Percentiles rank a stretch among this genome's conserved stretches.
These are phyloP conservation scores for Cordyceps militaris DNA, from an alignment of 2,329 filamentous ascomycete genomes.

Conservation along the genomic window DNA sequence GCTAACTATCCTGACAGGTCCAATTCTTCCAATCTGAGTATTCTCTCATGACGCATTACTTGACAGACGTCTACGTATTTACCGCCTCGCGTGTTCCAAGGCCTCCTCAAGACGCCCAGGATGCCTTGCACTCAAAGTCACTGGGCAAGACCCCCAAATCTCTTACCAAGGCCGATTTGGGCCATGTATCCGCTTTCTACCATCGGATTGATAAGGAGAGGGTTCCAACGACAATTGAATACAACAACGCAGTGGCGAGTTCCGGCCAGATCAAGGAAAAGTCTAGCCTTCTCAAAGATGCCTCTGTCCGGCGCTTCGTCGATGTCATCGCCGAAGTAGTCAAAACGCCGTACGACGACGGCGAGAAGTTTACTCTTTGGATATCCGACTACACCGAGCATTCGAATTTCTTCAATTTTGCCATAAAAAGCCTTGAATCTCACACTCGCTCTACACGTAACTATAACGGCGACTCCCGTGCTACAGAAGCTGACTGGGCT, in stretches of 20 bases:
- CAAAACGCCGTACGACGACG: constrained; percentile 35
- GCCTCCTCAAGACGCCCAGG: constrained; percentile 30
- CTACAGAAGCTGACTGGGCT: constrained; percentile 44
- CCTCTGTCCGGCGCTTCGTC: constrained; percentile 49
- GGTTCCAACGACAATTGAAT: constrained; percentile 38
- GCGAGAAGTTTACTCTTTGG: constrained; percentile 55
- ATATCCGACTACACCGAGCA: constrained; percentile 81
- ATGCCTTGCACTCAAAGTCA: constrained; percentile 22
- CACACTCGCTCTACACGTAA: too few species aligned
- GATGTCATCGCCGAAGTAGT: constrained; percentile 69
- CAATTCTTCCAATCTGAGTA: constrained; percentile 30
- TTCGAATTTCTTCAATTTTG: constrained; percentile 48
- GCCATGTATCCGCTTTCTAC: constrained; percentile 43
- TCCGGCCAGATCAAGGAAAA: constrained; percentile 46
- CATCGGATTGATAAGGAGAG: constrained; percentile 35
- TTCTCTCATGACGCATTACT: constrained; percentile 38
- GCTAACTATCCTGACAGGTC: constrained; percentile 25
- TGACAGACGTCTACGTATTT: constrained; percentile 26
- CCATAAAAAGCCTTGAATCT: constrained; percentile 25
- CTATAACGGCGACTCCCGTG: constrained; percentile 36
- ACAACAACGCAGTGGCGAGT: constrained; percentile 29
- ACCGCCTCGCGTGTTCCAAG: constrained; percentile 31
- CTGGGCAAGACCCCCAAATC: constrained; percentile 18
- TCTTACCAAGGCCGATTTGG: constrained; percentile 25
- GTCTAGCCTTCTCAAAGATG: constrained; percentile 58